Evolutionary conservation across 2,329 filamentous ascomycete species (phyloP).

Genomic region (Penicillium concentricum): DNA sequence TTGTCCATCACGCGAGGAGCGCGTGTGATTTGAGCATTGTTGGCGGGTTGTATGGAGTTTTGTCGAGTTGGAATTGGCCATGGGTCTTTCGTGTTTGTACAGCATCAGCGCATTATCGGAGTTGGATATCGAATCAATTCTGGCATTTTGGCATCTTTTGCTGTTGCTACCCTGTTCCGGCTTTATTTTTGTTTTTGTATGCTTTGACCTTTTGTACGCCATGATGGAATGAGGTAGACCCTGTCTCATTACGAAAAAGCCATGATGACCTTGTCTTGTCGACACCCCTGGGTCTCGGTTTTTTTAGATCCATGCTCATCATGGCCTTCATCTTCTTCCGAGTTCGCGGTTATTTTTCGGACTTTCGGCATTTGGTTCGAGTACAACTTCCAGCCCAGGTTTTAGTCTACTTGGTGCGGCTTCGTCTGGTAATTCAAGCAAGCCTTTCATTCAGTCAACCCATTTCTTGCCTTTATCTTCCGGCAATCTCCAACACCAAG

Average conservation of each 20-base stretch:
- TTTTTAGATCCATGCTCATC: too few relatives aligned
- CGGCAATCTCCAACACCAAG: too few relatives aligned
- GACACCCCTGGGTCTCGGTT: too few relatives aligned
- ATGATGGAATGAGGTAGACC: background rate
- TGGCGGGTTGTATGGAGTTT: slow-evolving; percentile 18
- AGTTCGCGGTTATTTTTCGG: too few relatives aligned
- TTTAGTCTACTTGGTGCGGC: too few relatives aligned
- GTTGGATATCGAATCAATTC: slow-evolving; percentile 17
- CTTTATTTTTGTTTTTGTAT: background rate
- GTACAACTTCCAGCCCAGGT: too few relatives aligned
- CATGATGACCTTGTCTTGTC: background rate
- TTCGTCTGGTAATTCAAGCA: too few relatives aligned
- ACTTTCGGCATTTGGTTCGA: too few relatives aligned
- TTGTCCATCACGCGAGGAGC: background rate
- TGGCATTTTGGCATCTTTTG: background rate
- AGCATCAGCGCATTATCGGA: slow-evolving; percentile 24
- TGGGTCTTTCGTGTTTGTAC: slow-evolving; percentile 12
- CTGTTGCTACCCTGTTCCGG: background rate
- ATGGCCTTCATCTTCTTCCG: too few relatives aligned
- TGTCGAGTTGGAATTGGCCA: slow-evolving; percentile 9
- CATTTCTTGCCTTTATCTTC: too few relatives aligned
- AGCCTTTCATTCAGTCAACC: too few relatives aligned
- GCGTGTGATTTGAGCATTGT: slow-evolving; percentile 16
- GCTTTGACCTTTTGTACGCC: background rate
- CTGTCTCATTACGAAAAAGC: background rate